Conservation (phyloP, 306 rosid species). For the Sophora flavescens region DNA sequence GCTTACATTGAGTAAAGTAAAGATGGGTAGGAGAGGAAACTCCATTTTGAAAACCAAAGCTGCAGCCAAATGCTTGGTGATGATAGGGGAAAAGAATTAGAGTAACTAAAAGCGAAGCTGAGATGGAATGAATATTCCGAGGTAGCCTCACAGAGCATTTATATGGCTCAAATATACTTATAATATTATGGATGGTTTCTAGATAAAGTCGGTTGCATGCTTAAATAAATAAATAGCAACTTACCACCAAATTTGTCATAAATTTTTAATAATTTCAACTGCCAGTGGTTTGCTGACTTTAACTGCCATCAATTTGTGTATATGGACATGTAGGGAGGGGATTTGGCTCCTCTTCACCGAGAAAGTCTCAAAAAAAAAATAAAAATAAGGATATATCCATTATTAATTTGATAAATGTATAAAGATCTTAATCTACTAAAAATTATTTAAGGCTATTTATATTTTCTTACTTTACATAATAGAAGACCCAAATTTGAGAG, state of each 20-base stretch:
- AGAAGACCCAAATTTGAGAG: too few species aligned
- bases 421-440: too few species aligned
- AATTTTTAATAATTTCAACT: slow-evolving; percentile 61
- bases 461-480: too few species aligned
- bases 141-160: slow-evolving; percentile 21
- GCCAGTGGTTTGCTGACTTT: slow-evolving; percentile 49
- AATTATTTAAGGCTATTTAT: too few species aligned
- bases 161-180: slow-evolving; percentile 27
- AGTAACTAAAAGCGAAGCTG: slow-evolving; percentile 30
- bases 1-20: slow-evolving; percentile 61
- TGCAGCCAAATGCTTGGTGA: neutral
- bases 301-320: slow-evolving; percentile 27
- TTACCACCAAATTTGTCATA: slow-evolving; percentile 33
- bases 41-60: slow-evolving; percentile 49
- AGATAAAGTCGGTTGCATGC: slow-evolving; percentile 39
- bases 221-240: neutral
- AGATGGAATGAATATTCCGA: slow-evolving; percentile 28
- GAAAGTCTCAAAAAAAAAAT: too few species aligned
- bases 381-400: too few species aligned
- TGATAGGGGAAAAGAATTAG: slow-evolving; percentile 9
- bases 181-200: neutral
- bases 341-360: too few species aligned
- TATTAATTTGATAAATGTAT: too few species aligned
- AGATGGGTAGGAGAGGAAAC: slow-evolving; percentile 47
- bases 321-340: too few species aligned